Base-by-base conservation (phyloP, 164 flowering plant genomes). In the Cinnamomum micranthum region DNA sequence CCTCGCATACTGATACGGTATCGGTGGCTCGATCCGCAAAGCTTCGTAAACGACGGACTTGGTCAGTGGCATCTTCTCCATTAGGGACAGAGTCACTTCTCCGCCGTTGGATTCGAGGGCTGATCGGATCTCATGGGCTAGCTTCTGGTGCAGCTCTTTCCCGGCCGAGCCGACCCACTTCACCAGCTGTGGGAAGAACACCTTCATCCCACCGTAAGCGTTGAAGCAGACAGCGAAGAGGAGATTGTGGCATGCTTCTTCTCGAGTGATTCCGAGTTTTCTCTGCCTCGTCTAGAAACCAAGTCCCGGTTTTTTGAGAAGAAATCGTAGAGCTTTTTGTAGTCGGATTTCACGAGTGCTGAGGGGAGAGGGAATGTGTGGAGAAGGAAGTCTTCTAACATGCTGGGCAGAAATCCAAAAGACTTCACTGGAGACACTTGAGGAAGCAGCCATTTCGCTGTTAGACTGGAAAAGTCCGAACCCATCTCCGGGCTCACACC, bases 161-260 rank as follows among this genome's bases (percentile, higher is more conserved):
- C 90, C 90, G 1, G 85, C 86, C 0, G 7, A 0, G 6, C 80
- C 87, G 3, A 87, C 69, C 81, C 82, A 83, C 78, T 85, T 87
- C 69, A 89, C 58, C 71, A 87, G 6, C 2, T 17, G 20, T 0
- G 90, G 88, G 69, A 89, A 84, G 55, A 72, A 52, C 0, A 69
- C 33, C 35, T 79, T 84, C 80, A 83, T 74, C 9, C 92, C 92
- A 0, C 86, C 90, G 28, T 70, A 84, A 0, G 88, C 71, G 60
- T 85, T 89, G 67, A 89, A 85, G 17, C 85, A 71, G 0, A 81
- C 70, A 1, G 80, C 25, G 28, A 86, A 89, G 5, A 89, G 64
- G 4, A 89, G 24, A 80, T 87, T 87, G 67, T 89, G 87, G 71
- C 81, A 80, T 11, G 90, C 89, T 72, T 87, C 87, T 0, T 85